These are phyloP conservation scores for Metarhizium brunneum DNA, from an alignment of 2,329 filamentous ascomycete species.

Conservation along the genomic window DNA sequence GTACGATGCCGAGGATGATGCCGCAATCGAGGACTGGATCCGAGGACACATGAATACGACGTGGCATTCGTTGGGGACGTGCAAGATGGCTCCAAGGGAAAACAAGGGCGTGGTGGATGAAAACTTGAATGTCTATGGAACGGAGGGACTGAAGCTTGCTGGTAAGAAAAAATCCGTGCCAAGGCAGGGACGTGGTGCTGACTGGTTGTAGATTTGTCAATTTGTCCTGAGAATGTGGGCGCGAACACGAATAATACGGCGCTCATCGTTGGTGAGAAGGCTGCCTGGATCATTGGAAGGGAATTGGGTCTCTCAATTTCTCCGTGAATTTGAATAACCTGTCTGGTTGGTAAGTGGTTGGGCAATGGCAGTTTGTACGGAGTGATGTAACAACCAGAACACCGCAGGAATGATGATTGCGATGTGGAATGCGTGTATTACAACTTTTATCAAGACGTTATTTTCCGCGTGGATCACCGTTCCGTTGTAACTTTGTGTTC, in stretches of 20 bases:
- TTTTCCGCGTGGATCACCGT: no score
- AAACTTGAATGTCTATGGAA: constrained; percentile 33
- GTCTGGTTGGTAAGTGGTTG: background rate
- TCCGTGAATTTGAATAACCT: constrained; percentile 4
- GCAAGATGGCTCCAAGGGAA: constrained; percentile 36
- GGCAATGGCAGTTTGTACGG: no score
- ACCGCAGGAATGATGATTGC: no score
- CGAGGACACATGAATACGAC: constrained; percentile 28
- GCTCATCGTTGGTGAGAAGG: constrained; percentile 33
- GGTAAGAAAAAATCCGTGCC: constrained; percentile 25
- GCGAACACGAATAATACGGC: constrained; percentile 36
- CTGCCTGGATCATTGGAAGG: constrained; percentile 21
- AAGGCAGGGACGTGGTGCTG: background rate
- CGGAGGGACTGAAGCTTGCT: constrained; percentile 32
- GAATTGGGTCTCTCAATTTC: constrained; percentile 15
- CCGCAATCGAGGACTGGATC: constrained; percentile 33
- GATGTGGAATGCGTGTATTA: no score
- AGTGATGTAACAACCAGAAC: no score
- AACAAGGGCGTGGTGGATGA: constrained; percentile 36
- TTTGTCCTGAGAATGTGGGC: constrained; percentile 29
- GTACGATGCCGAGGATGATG: constrained; percentile 39
- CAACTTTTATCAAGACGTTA: no score
- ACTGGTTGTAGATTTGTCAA: constrained; percentile 22
- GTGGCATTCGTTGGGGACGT: constrained; percentile 41
- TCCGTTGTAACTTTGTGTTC: no score